Percentiles rank a stretch among this genome's conserved stretches.
Conservation (phyloP, 371 early-diverging fungal genomes). For the Mucor racemosus region DNA sequence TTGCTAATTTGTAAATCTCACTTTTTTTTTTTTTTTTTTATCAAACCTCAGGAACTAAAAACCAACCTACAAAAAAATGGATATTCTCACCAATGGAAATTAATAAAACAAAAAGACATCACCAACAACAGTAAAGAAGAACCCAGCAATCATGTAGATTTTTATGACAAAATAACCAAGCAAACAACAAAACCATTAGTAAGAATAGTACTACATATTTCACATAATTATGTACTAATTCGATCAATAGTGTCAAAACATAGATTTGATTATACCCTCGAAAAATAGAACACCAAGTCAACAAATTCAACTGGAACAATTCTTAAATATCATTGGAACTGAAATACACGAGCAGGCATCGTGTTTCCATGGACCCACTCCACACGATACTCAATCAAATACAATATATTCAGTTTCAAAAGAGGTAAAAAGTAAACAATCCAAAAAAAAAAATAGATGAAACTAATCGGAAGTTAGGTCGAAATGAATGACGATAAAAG, state of each 20-base stretch:
- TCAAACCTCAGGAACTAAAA: constrained; percentile 23
- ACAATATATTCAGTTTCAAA: not conserved
- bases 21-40: not conserved
- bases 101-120: constrained; percentile 29
- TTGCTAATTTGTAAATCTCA: not conserved
- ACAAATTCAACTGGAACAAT: constrained; percentile 31
- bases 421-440: not conserved
- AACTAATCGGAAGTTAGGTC: not conserved
- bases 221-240: not conserved
- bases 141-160: not conserved
- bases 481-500: constrained; percentile 38
- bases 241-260: constrained; percentile 42
- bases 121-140: not conserved
- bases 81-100: constrained; percentile 33
- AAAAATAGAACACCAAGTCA: constrained; percentile 30
- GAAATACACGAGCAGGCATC: constrained; percentile 15
- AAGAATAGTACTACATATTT: not conserved
- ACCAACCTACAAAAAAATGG: constrained; percentile 22
- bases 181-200: constrained; percentile 30
- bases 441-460: not conserved
- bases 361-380: not conserved
- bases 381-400: not conserved
- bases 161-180: constrained; percentile 17
- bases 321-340: constrained; percentile 27
- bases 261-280: constrained; percentile 41